Conservation (phyloP, 345 rosid genomes). For the Camelina sativa region DNA sequence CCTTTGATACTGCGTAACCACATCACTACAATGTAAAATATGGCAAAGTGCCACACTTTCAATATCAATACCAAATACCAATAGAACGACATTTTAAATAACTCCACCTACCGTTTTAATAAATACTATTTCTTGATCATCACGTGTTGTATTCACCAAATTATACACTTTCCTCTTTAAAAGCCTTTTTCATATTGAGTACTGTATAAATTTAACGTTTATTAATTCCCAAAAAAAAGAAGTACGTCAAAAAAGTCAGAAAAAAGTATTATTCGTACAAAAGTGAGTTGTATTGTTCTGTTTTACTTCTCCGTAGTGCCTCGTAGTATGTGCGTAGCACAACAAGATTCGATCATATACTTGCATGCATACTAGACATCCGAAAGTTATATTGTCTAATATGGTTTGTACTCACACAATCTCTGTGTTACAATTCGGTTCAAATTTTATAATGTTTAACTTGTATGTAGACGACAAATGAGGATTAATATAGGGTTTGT, state of each 20-base stretch:
- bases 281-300: background rate
- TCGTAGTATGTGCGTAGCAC: background rate
- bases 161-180: background rate
- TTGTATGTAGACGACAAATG: background rate
- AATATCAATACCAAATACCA: background rate
- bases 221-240: background rate
- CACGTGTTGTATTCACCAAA: conserved; percentile 11
- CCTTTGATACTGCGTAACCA: background rate
- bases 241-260: background rate
- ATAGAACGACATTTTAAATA: background rate
- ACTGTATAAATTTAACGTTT: background rate
- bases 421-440: background rate
- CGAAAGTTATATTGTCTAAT: background rate
- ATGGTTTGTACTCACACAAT: background rate
- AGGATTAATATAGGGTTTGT: background rate
- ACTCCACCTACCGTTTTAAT: background rate
- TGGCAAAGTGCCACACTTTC: background rate
- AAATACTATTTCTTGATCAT: background rate
- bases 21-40: background rate
- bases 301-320: background rate
- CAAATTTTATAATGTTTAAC: background rate
- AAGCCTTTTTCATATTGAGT: background rate
- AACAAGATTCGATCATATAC: background rate
- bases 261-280: background rate
- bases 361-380: background rate